Base-by-base conservation (phyloP, 2,329 filamentous ascomycete genomes). In the Paramyrothecium sp. region DNA sequence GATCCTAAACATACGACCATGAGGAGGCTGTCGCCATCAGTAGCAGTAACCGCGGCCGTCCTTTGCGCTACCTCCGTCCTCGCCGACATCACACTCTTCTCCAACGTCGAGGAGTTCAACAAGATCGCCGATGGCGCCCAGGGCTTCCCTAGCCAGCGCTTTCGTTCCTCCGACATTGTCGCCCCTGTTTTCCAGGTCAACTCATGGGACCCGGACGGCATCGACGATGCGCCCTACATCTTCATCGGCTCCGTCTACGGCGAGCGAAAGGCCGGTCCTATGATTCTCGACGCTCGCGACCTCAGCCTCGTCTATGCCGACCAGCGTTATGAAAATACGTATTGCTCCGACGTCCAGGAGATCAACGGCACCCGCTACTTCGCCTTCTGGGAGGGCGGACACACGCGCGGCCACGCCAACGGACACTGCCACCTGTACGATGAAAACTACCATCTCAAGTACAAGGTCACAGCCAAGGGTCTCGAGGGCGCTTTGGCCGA, bases 301-400 rank as follows among this genome's bases (percentile, higher is more conserved):
- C 66, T 76, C 21, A 73, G 70, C 47, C 68, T 75, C 3, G 68
- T 76, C 2, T 75, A 75, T 56, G 71, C 71, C 55, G 69, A 75
- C 46, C 70, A 71, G 56, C 60, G 54, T n/a, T 73, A 67, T 53
- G 61, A 60, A 51, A 65, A 67, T 51, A 51, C 61, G 3, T 67
- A 69, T 56, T 50, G 57, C 17, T 65, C 66, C 1, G 61, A 69
- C 38, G 65, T 70, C 16, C 70, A 73, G 55, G 58, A 58, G 7
- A 64, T 73, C 56, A 64, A 71, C 38, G 69, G 70, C 13, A 65
- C 55, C 7, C 59, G 64, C 1, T 71, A 74, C 54, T 56, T 75
- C n/a, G 71, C 71, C 7, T 75, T 76, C 54, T 76, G 72, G 72
- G 64, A 68, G 54, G 69, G 67, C 3, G 53, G 59, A 8, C 62